Evolutionary conservation across 2,329 filamentous ascomycete genomes (phyloP).

Genomic region (Epichloe baconii): DNA sequence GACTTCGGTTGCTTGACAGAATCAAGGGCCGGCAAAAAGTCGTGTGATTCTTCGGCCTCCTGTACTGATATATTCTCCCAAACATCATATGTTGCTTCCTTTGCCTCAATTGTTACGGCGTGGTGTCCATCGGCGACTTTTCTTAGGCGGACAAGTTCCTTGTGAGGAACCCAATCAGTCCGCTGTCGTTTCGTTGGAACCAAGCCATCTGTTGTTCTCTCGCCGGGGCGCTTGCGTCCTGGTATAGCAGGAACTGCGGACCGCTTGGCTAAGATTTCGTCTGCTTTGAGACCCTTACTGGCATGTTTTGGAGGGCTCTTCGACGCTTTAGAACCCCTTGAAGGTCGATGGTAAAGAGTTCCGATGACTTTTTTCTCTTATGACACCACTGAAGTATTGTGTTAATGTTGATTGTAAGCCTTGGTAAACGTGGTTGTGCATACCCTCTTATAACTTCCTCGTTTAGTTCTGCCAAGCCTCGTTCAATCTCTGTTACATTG

Average conservation of each 20-base stretch:
- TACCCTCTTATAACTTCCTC: slow-evolving; percentile 88
- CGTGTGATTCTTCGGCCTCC: slow-evolving; percentile 25
- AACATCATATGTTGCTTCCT: slow-evolving; percentile 62
- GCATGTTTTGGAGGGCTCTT: slow-evolving; percentile 50
- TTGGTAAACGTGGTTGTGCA: slow-evolving; percentile 8
- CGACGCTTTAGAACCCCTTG: slow-evolving; percentile 54
- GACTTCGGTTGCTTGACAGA: slow-evolving; percentile 61
- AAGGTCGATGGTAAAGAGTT: slow-evolving; percentile 77
- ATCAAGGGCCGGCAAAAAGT: slow-evolving; percentile 57
- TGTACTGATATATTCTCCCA: slow-evolving; percentile 45
- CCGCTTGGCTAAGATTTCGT: slow-evolving; percentile 80
- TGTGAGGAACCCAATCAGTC: slow-evolving; percentile 68
- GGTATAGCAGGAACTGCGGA: slow-evolving; percentile 72
- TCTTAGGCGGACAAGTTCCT: slow-evolving; percentile 68
- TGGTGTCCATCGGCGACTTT: slow-evolving; percentile 64
- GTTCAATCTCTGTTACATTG: slow-evolving; percentile 73
- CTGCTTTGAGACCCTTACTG: slow-evolving; percentile 71
- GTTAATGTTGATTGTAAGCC: background rate
- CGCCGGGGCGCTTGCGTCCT: slow-evolving; percentile 60
- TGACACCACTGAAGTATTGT: slow-evolving; percentile 51
- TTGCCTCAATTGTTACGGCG: slow-evolving; percentile 37
- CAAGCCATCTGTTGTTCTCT: slow-evolving; percentile 60
- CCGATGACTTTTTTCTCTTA: slow-evolving; percentile 67
- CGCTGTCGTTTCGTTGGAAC: slow-evolving; percentile 63
- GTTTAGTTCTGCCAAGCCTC: slow-evolving; percentile 71